phyloP scores from a whole-genome alignment of 1,139 yeast genomes.

The Diutina rugosa region DNA sequence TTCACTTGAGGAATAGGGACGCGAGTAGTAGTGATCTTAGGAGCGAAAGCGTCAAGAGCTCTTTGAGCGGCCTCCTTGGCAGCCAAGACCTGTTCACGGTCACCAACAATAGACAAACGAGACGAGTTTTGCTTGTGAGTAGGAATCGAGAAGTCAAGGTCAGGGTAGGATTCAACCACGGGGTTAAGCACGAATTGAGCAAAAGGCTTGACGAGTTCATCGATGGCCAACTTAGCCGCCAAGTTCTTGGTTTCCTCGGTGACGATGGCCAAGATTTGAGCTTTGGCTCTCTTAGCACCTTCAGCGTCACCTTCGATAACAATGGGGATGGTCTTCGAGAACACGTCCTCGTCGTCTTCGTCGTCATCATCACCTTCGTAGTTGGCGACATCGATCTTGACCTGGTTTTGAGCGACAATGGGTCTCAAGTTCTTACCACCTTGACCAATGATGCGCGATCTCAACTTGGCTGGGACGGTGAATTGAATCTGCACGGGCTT shows the following conservation, averaged over 20 bases:
- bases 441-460: constrained; percentile 80
- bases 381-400: constrained; percentile 63
- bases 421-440: constrained; percentile 78
- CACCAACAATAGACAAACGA: constrained; percentile 42
- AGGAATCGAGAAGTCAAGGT: constrained; percentile 6
- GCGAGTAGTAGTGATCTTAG: constrained; percentile 21
- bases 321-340: constrained; percentile 45
- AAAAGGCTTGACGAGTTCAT: constrained; percentile 39
- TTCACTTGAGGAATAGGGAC: constrained; percentile 32
- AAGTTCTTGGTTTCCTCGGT: constrained; percentile 57
- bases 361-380: constrained; percentile 14
- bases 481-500: constrained; percentile 55
- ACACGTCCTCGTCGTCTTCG: constrained; percentile 29
- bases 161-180: neutral
- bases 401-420: constrained; percentile 58
- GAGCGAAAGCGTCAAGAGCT: constrained; percentile 31
- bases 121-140: constrained; percentile 15
- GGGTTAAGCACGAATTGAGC: constrained; percentile 10
- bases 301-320: constrained; percentile 76
- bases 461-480: constrained; percentile 63
- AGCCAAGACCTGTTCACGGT: constrained; percentile 43
- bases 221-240: constrained; percentile 34
- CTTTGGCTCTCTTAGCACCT: constrained; percentile 66
- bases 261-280: constrained; percentile 60
- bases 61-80: constrained; percentile 35